A percentile compares a stretch with the other conserved stretches of the same genome.
Conservation (phyloP, 2,329 filamentous ascomycete species). For the Xenosphaeropsis pyriputrescens region DNA sequence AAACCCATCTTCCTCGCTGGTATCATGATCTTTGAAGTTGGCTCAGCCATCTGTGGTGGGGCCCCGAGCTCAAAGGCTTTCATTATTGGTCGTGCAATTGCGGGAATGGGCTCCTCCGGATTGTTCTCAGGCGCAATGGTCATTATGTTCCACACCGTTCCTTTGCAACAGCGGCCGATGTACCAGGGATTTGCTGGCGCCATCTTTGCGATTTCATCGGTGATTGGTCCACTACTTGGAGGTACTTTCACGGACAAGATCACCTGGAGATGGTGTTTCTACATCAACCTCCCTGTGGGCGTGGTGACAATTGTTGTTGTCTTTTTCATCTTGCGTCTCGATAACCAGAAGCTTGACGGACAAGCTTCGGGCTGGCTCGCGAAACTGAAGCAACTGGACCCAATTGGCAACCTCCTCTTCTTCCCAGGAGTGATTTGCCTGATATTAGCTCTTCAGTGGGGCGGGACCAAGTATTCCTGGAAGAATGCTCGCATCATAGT, state of each 20-base stretch:
- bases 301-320: slow-evolving; percentile 6
- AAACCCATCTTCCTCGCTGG: slow-evolving; percentile 17
- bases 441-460: slow-evolving; percentile 19
- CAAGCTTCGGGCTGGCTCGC: slow-evolving; percentile 24
- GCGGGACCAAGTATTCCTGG: slow-evolving; percentile 17
- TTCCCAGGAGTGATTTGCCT: slow-evolving; percentile 16
- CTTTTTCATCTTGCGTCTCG: slow-evolving; percentile 5
- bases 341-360: slow-evolving; percentile 7
- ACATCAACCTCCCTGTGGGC: slow-evolving; percentile 23
- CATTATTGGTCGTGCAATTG: slow-evolving; percentile 19
- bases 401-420: slow-evolving; percentile 19
- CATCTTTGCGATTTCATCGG: slow-evolving; percentile 18
- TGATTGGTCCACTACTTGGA: slow-evolving; percentile 21
- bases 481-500: slow-evolving; percentile 19
- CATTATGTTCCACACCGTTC: slow-evolving; percentile 23
- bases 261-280: slow-evolving; percentile 21
- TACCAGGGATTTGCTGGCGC: slow-evolving; percentile 17
- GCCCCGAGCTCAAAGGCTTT: slow-evolving; percentile 17
- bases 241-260: slow-evolving; percentile 21
- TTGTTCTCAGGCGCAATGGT: slow-evolving; percentile 18
- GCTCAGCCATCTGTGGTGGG: slow-evolving; percentile 18
- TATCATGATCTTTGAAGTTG: slow-evolving; percentile 20
- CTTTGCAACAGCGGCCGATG: slow-evolving; percentile 14
- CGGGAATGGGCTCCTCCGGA: slow-evolving; percentile 17
- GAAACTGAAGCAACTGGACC: slow-evolving; percentile 17